Base-by-base conservation (phyloP, 257 asterid genomes). In the Buddleja alternifolia region DNA sequence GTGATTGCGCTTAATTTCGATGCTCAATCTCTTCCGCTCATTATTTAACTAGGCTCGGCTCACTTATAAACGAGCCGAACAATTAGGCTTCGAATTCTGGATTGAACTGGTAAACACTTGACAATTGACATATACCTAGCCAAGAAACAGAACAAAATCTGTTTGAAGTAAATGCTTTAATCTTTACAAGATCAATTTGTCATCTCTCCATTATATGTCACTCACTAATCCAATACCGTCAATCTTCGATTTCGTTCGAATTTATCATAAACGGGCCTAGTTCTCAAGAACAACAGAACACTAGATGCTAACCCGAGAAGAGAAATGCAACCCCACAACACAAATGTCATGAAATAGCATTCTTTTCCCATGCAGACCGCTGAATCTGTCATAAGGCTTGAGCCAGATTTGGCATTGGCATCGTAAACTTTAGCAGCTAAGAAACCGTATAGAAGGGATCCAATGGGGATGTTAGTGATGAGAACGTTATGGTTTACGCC, bases 401-500 rank as follows among this genome's bases (percentile, higher is more conserved):
- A 1, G 17, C 39, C 40, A 7, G 71, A n/a, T 29, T 9, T 48
- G 6, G 85, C 86, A 42, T 83, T 88, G 2, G 76, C 29, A 52
- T 93, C 97, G 16, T 90, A 93, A 7, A 86, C 90, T 17, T 59
- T 19, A 2, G 98, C 97, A 19, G 98, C 91, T 10, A 93, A 81
- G 71, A 85, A 70, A 5, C 98, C 98, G 44, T 88, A 90, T 23
- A 83, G 48, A 2, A 93, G 96, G 14, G 96, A 90, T 3, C 98
- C 98, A 0, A 88, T 78, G 6, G 98, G 98, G 55, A 93, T 93
- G 52, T 93, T 93, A 1, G 97, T 82, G 61, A 93, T 90, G 69
- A 93, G 88, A 62, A 93, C 83, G 82, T 93, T 93, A 79, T 93
- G 98, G 87, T 93, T 93, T 7, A 93, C 91, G 0, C 97, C 97